phyloP scores from a whole-genome alignment of 2,329 filamentous ascomycete genomes.

The Talaromyces sp. region DNA sequence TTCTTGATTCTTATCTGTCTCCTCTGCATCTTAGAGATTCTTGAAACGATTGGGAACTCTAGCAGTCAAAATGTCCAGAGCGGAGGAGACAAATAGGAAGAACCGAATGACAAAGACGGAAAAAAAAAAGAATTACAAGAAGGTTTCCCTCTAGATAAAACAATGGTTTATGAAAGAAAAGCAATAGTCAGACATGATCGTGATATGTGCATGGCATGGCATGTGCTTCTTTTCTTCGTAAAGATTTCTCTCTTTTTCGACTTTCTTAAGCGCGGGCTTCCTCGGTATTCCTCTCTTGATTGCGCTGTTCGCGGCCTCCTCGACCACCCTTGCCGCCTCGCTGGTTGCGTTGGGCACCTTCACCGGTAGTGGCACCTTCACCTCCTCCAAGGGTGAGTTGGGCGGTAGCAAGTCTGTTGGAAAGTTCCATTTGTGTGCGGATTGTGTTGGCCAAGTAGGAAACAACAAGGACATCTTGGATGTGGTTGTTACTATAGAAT shows the following conservation, averaged over 20 bases:
- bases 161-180: constrained; percentile 15
- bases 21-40: neutral
- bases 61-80: neutral
- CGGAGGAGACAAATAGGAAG: constrained; percentile 12
- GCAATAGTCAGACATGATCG: constrained; percentile 26
- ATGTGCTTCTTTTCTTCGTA: constrained; percentile 9
- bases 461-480: constrained; percentile 97
- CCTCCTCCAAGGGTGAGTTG: constrained; percentile 59
- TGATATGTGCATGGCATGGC: constrained; percentile 16
- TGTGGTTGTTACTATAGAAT: constrained; percentile 79
- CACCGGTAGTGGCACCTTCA: constrained; percentile 32
- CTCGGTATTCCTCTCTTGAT: constrained; percentile 37
- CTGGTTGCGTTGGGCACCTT: constrained; percentile 30
- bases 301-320: constrained; percentile 32
- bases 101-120: constrained; percentile 16
- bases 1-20: constrained; percentile 17
- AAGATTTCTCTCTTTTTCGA: constrained; percentile 19
- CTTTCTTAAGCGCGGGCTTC: constrained; percentile 35
- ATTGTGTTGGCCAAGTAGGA: constrained; percentile 98
- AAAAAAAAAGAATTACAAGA: constrained; percentile 23
- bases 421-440: constrained; percentile 97
- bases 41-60: neutral
- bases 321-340: constrained; percentile 45
- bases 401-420: constrained; percentile 86
- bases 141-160: constrained; percentile 10